These are phyloP conservation scores for Acanthamoeba lenticulata DNA, from an alignment of 208 protist genomes.

Conservation along the genomic window DNA sequence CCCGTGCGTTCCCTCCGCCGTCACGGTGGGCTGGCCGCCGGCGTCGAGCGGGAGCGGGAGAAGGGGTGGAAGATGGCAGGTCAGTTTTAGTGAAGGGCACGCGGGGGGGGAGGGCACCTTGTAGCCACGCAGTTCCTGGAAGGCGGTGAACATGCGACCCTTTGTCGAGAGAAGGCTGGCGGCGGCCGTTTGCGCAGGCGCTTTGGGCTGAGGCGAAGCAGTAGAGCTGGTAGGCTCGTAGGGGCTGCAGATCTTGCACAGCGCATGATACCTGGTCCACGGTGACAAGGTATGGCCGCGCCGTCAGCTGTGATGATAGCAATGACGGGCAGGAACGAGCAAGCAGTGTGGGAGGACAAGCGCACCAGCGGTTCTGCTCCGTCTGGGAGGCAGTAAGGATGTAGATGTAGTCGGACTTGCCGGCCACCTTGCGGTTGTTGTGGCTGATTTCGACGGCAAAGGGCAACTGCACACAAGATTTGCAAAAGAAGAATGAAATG, in stretches of 20 bases:
- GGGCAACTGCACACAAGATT: background rate
- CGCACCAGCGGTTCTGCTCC: background rate
- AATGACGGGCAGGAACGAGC: background rate
- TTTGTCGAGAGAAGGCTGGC: background rate
- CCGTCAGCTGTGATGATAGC: background rate
- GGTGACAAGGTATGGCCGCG: background rate
- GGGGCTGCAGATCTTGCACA: background rate
- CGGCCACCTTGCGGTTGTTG: slow-evolving; percentile 12
- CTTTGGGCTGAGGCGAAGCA: background rate
- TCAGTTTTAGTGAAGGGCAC: background rate
- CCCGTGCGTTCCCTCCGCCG: background rate
- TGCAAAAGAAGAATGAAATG: background rate
- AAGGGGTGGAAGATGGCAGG: background rate
- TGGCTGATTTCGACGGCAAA: slow-evolving; percentile 36
- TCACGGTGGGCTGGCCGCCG: background rate
- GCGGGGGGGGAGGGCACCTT: background rate
- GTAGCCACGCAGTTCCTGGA: background rate
- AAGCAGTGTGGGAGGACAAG: background rate
- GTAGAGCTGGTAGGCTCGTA: background rate
- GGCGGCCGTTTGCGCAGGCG: background rate
- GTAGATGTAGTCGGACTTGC: slow-evolving; percentile 41
- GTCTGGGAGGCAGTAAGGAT: background rate
- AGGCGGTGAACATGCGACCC: background rate
- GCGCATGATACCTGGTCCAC: background rate
- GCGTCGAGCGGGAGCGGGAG: too few species aligned